Percentiles rank a stretch among this genome's conserved stretches.
These are phyloP conservation scores for Angophora floribunda DNA, from an alignment of 345 rosid species.

Conservation along the genomic window DNA sequence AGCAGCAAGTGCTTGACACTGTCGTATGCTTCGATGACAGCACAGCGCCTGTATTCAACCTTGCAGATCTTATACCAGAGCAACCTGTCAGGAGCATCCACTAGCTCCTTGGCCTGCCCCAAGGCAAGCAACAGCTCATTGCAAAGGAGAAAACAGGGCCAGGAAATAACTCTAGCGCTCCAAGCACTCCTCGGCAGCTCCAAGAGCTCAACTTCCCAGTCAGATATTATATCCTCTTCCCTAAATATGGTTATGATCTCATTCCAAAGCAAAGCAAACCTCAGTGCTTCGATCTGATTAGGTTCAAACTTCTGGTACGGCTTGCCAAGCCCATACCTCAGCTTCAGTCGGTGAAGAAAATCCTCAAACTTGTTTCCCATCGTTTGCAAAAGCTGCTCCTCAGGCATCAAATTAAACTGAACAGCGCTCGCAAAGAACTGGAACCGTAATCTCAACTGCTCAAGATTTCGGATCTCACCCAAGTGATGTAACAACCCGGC, in stretches of 20 bases:
- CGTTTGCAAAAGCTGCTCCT: slow-evolving; percentile 67
- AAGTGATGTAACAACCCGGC: slow-evolving; percentile 76
- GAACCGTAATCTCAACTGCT: slow-evolving; percentile 75
- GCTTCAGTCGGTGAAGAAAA: slow-evolving; percentile 64
- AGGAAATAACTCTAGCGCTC: slow-evolving; percentile 74
- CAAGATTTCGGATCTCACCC: slow-evolving; percentile 85
- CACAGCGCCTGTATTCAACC: slow-evolving; percentile 87
- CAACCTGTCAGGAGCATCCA: slow-evolving; percentile 88
- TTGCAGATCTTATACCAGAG: slow-evolving; percentile 83
- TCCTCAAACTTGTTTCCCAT: slow-evolving; percentile 68
- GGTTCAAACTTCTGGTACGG: slow-evolving; percentile 86
- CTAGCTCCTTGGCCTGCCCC: slow-evolving; percentile 75
- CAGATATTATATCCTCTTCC: slow-evolving; percentile 90
- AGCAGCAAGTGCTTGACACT: slow-evolving; percentile 60
- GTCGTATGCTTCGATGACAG: slow-evolving; percentile 82
- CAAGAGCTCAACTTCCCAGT: slow-evolving; percentile 71
- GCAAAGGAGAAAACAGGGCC: slow-evolving; percentile 90
- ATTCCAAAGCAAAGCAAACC: slow-evolving; percentile 88
- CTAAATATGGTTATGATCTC: slow-evolving; percentile 68
- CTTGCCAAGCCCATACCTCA: slow-evolving; percentile 88
- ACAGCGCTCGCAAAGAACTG: slow-evolving; percentile 88
- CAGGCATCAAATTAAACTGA: slow-evolving; percentile 89
- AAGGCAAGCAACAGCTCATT: slow-evolving; percentile 88
- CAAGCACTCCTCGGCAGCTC: slow-evolving; percentile 79
- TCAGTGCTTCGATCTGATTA: slow-evolving; percentile 73